phyloP scores from a whole-genome alignment of 352 stramenopile species.

The Globisporangium polare region DNA sequence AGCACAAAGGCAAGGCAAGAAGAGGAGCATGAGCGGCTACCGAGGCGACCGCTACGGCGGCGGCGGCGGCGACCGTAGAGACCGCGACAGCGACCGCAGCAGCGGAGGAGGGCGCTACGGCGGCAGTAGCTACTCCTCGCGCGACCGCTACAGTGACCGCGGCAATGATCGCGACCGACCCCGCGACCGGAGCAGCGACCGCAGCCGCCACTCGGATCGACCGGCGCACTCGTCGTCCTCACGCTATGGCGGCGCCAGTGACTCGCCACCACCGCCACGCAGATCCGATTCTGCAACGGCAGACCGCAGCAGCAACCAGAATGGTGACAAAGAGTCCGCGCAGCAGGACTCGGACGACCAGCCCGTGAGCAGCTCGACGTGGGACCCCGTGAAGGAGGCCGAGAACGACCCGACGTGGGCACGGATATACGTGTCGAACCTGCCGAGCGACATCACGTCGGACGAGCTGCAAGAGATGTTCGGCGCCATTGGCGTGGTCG shows the following conservation, averaged over 20 bases:
- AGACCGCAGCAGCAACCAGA: constrained; percentile 7
- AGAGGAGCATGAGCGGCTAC: constrained; percentile 16
- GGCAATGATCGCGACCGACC: constrained; percentile 18
- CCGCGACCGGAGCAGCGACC: constrained; percentile 18
- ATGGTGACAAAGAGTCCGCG: constrained; percentile 3
- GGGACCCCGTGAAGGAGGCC: constrained; percentile 73
- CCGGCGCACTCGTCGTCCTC: constrained; percentile 6
- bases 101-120: constrained; percentile 21
- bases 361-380: constrained; percentile 39
- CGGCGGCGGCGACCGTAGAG: constrained; percentile 19
- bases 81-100: constrained; percentile 14
- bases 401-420: constrained; percentile 79
- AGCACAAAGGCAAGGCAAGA: not conserved
- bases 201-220: constrained; percentile 16
- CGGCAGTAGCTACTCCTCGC: constrained; percentile 23
- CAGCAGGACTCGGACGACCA: constrained; percentile 23
- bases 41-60: constrained; percentile 16
- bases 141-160: constrained; percentile 27
- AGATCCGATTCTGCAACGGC: constrained; percentile 1
- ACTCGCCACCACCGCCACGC: constrained; percentile 1
- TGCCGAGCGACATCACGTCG: constrained; percentile 67
- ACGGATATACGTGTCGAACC: constrained; percentile 85
- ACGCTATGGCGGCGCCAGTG: not conserved
- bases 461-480: constrained; percentile 87
- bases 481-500: constrained; percentile 75